Conservation (phyloP, 495 filamentous ascomycete genomes). For the Apiosordaria backusii region DNA sequence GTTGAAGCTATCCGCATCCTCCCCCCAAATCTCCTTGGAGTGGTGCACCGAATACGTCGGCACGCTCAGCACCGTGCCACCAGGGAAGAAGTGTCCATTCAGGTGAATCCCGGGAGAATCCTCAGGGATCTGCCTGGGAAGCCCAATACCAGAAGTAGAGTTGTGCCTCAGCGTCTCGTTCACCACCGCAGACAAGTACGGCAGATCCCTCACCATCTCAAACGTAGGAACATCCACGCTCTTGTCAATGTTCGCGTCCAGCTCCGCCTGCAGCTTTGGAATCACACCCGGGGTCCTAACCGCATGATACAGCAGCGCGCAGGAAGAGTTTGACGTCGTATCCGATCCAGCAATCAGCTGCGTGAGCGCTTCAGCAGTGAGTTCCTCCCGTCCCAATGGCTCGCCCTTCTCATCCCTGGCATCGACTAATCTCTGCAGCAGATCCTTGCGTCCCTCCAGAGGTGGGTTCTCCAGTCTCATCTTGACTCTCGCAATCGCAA, state of each 20-base stretch:
- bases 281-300: slow-evolving; percentile 68
- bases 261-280: slow-evolving; percentile 63
- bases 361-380: slow-evolving; percentile 84
- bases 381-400: slow-evolving; percentile 68
- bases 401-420: slow-evolving; percentile 77
- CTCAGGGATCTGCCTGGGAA: slow-evolving; percentile 73
- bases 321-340: slow-evolving; percentile 86
- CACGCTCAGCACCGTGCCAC: slow-evolving; percentile 75
- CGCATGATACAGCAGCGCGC: slow-evolving; percentile 77
- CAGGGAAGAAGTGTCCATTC: slow-evolving; percentile 61
- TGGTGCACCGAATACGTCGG: slow-evolving; percentile 89
- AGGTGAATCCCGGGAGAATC: slow-evolving; percentile 47
- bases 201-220: slow-evolving; percentile 69
- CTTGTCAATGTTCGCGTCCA: slow-evolving; percentile 65
- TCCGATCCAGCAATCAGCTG: slow-evolving; percentile 90
- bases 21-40: slow-evolving; percentile 75
- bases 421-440: slow-evolving; percentile 82
- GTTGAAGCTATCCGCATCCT: slow-evolving; percentile 69
- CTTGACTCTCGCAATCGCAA: slow-evolving; percentile 77
- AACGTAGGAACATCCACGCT: slow-evolving; percentile 62
- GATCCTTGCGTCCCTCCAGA: slow-evolving; percentile 61
- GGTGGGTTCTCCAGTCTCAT: slow-evolving; percentile 66
- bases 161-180: slow-evolving; percentile 89
- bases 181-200: slow-evolving; percentile 76
- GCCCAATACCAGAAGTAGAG: slow-evolving; percentile 81